phyloP scores from a whole-genome alignment of 2,329 filamentous ascomycete species.

The Exophiala sp. region DNA sequence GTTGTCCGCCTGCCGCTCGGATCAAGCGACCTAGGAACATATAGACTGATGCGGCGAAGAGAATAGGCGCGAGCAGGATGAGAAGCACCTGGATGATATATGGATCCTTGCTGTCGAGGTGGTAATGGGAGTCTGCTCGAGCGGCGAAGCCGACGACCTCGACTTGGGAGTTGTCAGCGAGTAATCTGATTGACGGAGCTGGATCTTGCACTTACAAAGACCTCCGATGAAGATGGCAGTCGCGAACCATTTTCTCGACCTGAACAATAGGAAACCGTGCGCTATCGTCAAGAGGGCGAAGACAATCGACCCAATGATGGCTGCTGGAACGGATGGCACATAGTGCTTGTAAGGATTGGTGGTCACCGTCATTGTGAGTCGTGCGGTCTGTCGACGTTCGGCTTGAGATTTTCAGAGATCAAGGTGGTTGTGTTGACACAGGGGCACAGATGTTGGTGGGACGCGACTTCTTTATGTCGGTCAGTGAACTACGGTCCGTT shows the following conservation, averaged over 20 bases:
- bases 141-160: constrained; percentile 40
- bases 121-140: constrained; percentile 27
- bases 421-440: background rate
- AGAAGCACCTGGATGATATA: constrained; percentile 39
- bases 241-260: constrained; percentile 36
- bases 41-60: constrained; percentile 48
- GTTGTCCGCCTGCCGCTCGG: constrained; percentile 30
- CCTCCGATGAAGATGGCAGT: constrained; percentile 42
- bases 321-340: constrained; percentile 36
- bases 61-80: constrained; percentile 42
- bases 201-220: constrained; percentile 17
- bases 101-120: constrained; percentile 1
- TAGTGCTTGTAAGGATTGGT: constrained; percentile 27
- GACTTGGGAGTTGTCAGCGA: constrained; percentile 23
- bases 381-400: background rate
- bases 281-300: constrained; percentile 32
- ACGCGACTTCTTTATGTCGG: no score
- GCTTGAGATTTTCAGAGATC: background rate
- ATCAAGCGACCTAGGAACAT: constrained; percentile 47
- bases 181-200: background rate
- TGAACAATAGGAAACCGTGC: constrained; percentile 32
- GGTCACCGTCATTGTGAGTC: background rate
- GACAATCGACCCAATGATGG: constrained; percentile 34
- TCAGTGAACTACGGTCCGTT: no score
- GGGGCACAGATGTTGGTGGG: no score